Conservation (phyloP, 2,329 filamentous ascomycete genomes). For the Elsinoe necatrix region DNA sequence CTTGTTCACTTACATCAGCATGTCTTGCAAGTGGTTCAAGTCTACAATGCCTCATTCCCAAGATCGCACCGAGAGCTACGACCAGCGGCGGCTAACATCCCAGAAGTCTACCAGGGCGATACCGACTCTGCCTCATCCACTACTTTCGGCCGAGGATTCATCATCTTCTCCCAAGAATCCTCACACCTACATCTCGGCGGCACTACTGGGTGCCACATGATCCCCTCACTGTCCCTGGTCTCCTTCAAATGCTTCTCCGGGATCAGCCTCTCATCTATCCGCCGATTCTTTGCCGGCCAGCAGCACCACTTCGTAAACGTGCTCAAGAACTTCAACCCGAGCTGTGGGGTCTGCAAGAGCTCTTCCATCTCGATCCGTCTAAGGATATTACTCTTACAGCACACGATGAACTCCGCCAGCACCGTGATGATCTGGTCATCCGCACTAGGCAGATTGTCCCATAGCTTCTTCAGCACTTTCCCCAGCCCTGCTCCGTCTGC, state of each 20-base stretch:
- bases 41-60: no score
- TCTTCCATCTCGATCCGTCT: slow-evolving; percentile 2
- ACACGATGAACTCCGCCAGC: background rate
- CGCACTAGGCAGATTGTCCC: background rate
- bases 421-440: slow-evolving; percentile 1
- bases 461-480: background rate
- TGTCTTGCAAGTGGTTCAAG: no score
- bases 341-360: background rate
- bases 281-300: slow-evolving; percentile 5
- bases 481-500: background rate
- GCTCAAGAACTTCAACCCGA: background rate
- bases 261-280: background rate
- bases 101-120: background rate
- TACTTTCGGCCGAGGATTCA: background rate
- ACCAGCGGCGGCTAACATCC: no score
- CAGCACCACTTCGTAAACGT: slow-evolving; percentile 3
- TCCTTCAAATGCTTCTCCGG: background rate
- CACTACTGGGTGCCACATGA: background rate
- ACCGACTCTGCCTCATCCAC: background rate
- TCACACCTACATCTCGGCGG: slow-evolving; percentile 1
- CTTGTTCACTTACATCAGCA: no score
- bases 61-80: no score
- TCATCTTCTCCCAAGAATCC: slow-evolving; percentile 9
- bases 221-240: background rate
- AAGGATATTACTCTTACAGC: background rate